Percentiles rank a stretch among this genome's conserved stretches.
Evolutionary conservation across 768 basidiomycete species (phyloP).

Genomic region (Mycena belliarum): DNA sequence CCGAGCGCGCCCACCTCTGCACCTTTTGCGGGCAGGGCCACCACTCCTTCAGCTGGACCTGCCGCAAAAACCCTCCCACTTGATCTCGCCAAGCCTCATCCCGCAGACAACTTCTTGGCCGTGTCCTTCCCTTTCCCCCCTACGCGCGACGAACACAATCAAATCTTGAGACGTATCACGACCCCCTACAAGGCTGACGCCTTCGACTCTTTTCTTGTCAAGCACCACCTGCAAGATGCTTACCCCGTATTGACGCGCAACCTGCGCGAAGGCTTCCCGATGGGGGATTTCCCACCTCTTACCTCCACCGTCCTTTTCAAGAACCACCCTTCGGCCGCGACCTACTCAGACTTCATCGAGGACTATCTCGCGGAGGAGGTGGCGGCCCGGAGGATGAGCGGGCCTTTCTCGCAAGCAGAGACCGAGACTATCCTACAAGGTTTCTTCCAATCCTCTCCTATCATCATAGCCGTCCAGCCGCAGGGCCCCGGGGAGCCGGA

Average conservation of each 20-base stretch:
- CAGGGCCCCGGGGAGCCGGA: constrained; percentile 14
- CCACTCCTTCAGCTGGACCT: neutral
- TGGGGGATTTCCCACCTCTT: constrained; percentile 26
- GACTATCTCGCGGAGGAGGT: constrained; percentile 24
- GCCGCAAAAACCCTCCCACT: neutral
- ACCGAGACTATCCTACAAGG: constrained; percentile 27
- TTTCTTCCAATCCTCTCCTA: constrained; percentile 31
- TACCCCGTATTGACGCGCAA: constrained; percentile 24
- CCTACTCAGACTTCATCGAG: constrained; percentile 5
- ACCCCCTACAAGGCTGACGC: no score
- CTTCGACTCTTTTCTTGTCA: no score
- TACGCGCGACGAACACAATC: neutral
- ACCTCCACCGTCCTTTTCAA: constrained; percentile 22
- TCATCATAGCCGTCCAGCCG: constrained; percentile 20
- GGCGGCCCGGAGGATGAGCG: constrained; percentile 17
- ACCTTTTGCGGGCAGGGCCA: neutral
- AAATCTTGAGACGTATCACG: no score
- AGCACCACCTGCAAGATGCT: neutral
- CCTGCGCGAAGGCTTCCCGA: constrained; percentile 25
- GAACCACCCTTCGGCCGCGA: constrained; percentile 23
- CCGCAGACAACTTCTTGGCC: no score
- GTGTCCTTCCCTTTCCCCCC: constrained; percentile 1
- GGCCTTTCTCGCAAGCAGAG: constrained; percentile 25
- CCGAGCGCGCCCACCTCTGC: neutral
- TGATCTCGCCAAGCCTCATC: constrained; percentile 6